These are phyloP conservation scores for Crithidia acanthocephali DNA, from an alignment of 208 protist species.

Conservation along the genomic window DNA sequence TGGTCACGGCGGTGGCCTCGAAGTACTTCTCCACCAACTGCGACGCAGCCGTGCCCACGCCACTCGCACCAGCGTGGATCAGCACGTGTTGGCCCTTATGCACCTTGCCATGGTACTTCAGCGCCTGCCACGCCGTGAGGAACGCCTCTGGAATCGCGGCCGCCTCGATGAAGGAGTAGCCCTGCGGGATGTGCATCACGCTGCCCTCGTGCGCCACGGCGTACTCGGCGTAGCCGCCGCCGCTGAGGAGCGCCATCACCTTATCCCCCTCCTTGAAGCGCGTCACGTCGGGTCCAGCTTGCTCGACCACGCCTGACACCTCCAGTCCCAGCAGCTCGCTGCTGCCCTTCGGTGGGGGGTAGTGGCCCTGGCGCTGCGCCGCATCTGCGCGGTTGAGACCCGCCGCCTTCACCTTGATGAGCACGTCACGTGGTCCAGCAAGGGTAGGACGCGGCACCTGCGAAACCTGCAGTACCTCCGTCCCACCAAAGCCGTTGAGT, in stretches of 20 bases:
- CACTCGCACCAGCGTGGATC: slow-evolving; percentile 89
- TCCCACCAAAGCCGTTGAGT: slow-evolving; percentile 67
- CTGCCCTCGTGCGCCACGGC: slow-evolving; percentile 60
- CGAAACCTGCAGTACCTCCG: slow-evolving; percentile 47
- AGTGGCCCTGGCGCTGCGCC: slow-evolving; percentile 80
- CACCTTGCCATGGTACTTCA: slow-evolving; percentile 73
- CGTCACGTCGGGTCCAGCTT: slow-evolving; percentile 46
- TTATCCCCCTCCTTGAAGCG: slow-evolving; percentile 79
- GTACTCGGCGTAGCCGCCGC: slow-evolving; percentile 94
- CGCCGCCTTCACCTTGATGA: slow-evolving; percentile 86
- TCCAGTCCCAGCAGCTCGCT: slow-evolving; percentile 88
- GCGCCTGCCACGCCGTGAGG: slow-evolving; percentile 92
- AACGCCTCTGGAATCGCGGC: slow-evolving; percentile 92
- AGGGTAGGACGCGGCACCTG: slow-evolving; percentile 50
- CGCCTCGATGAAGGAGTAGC: slow-evolving; percentile 82
- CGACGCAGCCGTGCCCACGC: slow-evolving; percentile 80
- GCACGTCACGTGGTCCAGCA: slow-evolving; percentile 54
- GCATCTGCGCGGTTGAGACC: slow-evolving; percentile 90
- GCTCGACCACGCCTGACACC: slow-evolving; percentile 80
- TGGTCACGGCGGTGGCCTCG: slow-evolving; percentile 68
- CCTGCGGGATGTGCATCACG: slow-evolving; percentile 82
- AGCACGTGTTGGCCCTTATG: slow-evolving; percentile 70
- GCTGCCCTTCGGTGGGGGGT: slow-evolving; percentile 74
- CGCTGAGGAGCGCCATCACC: slow-evolving; percentile 88
- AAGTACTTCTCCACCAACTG: slow-evolving; percentile 90